Conservation (phyloP, 352 stramenopile genomes). For the Phytophthora idaei region DNA sequence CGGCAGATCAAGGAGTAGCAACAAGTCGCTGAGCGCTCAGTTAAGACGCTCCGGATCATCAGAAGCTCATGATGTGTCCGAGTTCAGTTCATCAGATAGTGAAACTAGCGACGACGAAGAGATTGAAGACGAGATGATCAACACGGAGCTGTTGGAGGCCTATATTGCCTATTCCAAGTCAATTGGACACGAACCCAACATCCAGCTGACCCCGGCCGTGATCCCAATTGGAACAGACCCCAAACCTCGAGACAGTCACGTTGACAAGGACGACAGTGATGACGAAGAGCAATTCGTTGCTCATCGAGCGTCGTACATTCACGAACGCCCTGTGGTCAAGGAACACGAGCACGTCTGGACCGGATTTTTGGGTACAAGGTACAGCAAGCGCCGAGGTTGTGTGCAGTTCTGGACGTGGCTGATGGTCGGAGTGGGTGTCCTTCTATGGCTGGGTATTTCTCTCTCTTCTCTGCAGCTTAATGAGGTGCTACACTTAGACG, state of each 20-base stretch:
- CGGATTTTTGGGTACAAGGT: slow-evolving; percentile 47
- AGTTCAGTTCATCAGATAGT: slow-evolving; percentile 78
- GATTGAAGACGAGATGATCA: slow-evolving; percentile 65
- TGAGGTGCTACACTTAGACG: slow-evolving; percentile 71
- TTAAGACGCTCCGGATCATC: slow-evolving; percentile 28
- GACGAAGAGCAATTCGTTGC: slow-evolving; percentile 27
- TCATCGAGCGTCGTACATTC: slow-evolving; percentile 42
- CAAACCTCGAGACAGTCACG: slow-evolving; percentile 47
- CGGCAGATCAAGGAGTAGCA: slow-evolving; percentile 21
- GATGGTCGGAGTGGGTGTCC: slow-evolving; percentile 40
- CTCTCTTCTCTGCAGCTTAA: slow-evolving; percentile 48
- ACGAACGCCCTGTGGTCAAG: slow-evolving; percentile 37
- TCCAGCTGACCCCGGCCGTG: slow-evolving; percentile 80
- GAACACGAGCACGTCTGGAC: slow-evolving; percentile 56
- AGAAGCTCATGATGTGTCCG: slow-evolving; percentile 47
- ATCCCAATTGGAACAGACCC: slow-evolving; percentile 35
- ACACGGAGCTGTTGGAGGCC: slow-evolving; percentile 94
- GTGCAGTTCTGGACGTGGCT: slow-evolving; percentile 48
- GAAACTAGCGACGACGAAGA: slow-evolving; percentile 34
- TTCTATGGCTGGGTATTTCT: slow-evolving; percentile 38
- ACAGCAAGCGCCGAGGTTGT: slow-evolving; percentile 43
- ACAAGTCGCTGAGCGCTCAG: slow-evolving; percentile 20
- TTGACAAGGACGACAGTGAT: slow-evolving; percentile 76
- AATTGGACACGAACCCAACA: slow-evolving; percentile 77
- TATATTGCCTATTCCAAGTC: slow-evolving; percentile 94